Evolutionary conservation across 169 alveolate species (phyloP).

Genomic region (Babesia ovata): DNA sequence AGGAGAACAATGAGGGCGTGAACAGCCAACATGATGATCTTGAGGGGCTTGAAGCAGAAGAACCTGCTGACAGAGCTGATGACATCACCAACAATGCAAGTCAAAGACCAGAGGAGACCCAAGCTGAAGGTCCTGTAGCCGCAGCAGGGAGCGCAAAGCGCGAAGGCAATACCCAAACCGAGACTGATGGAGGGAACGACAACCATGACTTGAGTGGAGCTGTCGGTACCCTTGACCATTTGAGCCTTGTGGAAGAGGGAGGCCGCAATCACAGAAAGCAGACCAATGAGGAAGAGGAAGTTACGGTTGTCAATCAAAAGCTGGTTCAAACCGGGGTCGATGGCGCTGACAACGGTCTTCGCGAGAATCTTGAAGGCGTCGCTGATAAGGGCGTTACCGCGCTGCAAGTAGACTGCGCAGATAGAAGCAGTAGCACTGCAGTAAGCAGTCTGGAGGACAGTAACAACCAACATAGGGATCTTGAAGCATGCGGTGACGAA

Average conservation of each 20-base stretch:
- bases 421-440: conserved; percentile 55
- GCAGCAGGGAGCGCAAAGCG: conserved; percentile 63
- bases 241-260: conserved; percentile 62
- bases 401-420: conserved; percentile 50
- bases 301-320: conserved; percentile 56
- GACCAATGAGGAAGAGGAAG: conserved; percentile 40
- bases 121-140: conserved; percentile 60
- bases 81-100: conserved; percentile 58
- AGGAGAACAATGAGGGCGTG: conserved; percentile 28
- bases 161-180: conserved; percentile 58
- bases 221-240: conserved; percentile 48
- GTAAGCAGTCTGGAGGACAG: conserved; percentile 54
- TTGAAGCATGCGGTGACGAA: conserved; percentile 51
- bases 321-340: conserved; percentile 5
- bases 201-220: conserved; percentile 53
- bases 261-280: conserved; percentile 55
- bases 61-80: conserved; percentile 48
- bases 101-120: conserved; percentile 60
- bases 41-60: conserved; percentile 45
- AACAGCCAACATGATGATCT: conserved; percentile 46
- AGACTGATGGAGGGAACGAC: conserved; percentile 56
- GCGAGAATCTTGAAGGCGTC: conserved; percentile 12
- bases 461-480: conserved; percentile 52
- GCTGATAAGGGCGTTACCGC: conserved; percentile 47
- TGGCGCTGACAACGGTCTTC: not conserved